Percentiles rank a stretch among this genome's conserved stretches.
These are phyloP conservation scores for Trametes cinnabarina DNA, from an alignment of 768 basidiomycete species.

Conservation along the genomic window DNA sequence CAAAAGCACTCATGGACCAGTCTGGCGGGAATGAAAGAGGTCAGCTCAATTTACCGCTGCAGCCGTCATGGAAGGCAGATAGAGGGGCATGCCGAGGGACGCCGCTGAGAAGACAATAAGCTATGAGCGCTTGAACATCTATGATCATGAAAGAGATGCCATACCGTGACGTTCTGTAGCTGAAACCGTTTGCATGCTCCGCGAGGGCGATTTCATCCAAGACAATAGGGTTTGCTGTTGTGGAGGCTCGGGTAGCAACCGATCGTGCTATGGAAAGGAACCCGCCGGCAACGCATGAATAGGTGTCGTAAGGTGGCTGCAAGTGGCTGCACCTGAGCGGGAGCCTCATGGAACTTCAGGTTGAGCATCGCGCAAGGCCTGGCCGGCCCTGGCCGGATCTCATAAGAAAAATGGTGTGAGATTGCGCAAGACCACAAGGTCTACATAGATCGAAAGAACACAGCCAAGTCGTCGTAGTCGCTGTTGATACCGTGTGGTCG, in stretches of 20 bases:
- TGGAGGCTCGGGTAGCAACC: background rate
- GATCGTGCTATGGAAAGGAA: background rate
- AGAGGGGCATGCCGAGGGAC: background rate
- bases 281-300: conserved; percentile 1
- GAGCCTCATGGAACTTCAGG: too few species aligned
- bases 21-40: background rate
- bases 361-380: too few species aligned
- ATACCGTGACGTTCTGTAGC: background rate
- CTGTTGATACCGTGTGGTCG: too few species aligned
- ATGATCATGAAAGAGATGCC: background rate
- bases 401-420: too few species aligned
- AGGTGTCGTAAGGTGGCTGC: background rate
- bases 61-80: background rate
- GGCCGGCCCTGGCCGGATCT: too few species aligned
- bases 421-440: too few species aligned
- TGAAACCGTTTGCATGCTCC: too few species aligned
- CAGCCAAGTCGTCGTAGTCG: too few species aligned
- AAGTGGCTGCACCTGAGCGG: too few species aligned
- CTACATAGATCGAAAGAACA: too few species aligned
- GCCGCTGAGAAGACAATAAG: conserved; percentile 1
- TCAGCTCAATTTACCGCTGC: background rate
- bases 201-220: background rate
- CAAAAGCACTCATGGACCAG: background rate
- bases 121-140: background rate
- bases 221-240: conserved; percentile 1